These are phyloP conservation scores for Tinospora cordifolia DNA, from an alignment of 164 flowering plant genomes.

Conservation along the genomic window DNA sequence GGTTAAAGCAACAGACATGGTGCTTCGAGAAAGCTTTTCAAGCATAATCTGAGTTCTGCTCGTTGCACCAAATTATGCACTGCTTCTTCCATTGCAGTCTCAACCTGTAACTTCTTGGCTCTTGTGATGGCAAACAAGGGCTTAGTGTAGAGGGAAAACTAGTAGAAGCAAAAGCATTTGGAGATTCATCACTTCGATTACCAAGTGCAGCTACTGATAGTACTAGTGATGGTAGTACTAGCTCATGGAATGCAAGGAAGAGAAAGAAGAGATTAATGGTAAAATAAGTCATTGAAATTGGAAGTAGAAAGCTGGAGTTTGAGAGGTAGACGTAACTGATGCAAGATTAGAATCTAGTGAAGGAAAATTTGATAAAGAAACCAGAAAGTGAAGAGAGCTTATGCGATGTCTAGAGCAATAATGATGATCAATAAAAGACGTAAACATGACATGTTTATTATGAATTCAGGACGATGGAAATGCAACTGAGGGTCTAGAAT, in stretches of 20 bases:
- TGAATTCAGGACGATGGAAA: too few relatives aligned
- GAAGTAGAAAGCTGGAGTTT: too few relatives aligned
- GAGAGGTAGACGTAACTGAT: too few relatives aligned
- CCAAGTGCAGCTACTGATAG: background rate
- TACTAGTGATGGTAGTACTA: background rate
- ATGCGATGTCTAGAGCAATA: too few relatives aligned
- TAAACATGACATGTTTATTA: too few relatives aligned
- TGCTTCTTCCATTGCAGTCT: background rate
- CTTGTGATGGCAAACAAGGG: background rate
- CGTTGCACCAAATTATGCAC: background rate
- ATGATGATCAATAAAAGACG: too few relatives aligned
- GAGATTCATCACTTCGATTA: background rate
- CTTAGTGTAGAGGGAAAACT: background rate
- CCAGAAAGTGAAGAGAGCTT: too few relatives aligned
- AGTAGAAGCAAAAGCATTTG: background rate
- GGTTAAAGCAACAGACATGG: background rate
- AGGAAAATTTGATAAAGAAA: too few relatives aligned
- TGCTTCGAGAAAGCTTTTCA: background rate
- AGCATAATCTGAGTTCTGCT: background rate
- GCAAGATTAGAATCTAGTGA: too few relatives aligned
- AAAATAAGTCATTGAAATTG: too few relatives aligned
- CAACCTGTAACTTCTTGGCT: background rate
- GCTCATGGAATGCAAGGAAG: background rate
- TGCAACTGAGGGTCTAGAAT: too few relatives aligned
- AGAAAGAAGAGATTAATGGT: background rate